These are phyloP conservation scores for Cyberlindnera misumaiensis DNA, from an alignment of 805 yeast genomes.

Conservation along the genomic window DNA sequence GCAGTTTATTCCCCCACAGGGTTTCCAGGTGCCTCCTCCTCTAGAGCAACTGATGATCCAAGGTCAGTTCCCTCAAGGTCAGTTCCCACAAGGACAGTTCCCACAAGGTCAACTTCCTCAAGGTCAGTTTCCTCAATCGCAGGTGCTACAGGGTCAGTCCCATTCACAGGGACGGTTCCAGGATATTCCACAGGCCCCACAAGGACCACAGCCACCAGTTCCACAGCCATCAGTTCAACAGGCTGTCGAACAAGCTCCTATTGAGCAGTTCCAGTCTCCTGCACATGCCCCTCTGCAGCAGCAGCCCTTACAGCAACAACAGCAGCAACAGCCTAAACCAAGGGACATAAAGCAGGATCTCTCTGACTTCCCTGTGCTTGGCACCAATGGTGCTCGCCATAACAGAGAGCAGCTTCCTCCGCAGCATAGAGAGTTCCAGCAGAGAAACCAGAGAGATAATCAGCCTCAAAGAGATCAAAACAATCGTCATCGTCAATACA, in stretches of 20 bases:
- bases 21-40: slow-evolving; percentile 20
- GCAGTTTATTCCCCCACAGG: slow-evolving; percentile 16
- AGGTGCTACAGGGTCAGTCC: slow-evolving; percentile 6
- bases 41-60: slow-evolving; percentile 24
- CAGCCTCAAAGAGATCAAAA: slow-evolving; percentile 14
- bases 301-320: slow-evolving; percentile 23
- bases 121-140: slow-evolving; percentile 6
- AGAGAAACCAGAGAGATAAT: neutral
- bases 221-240: slow-evolving; percentile 11
- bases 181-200: slow-evolving; percentile 18
- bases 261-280: slow-evolving; percentile 10
- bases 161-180: slow-evolving; percentile 6
- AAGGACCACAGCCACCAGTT: neutral
- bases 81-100: slow-evolving; percentile 16
- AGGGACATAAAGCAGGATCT: slow-evolving; percentile 20
- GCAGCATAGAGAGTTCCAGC: too few species aligned
- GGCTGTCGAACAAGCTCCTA: slow-evolving; percentile 9
- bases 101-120: slow-evolving; percentile 20
- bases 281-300: slow-evolving; percentile 12
- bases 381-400: slow-evolving; percentile 12
- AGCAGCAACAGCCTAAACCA: slow-evolving; percentile 10
- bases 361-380: slow-evolving; percentile 45
- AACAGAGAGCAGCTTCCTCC: too few species aligned
- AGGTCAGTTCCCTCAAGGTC: slow-evolving; percentile 21
- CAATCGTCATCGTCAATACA: slow-evolving; percentile 22